These are phyloP conservation scores for Schizosaccharomyces cryophilus DNA, from an alignment of 805 yeast genomes.

Conservation along the genomic window DNA sequence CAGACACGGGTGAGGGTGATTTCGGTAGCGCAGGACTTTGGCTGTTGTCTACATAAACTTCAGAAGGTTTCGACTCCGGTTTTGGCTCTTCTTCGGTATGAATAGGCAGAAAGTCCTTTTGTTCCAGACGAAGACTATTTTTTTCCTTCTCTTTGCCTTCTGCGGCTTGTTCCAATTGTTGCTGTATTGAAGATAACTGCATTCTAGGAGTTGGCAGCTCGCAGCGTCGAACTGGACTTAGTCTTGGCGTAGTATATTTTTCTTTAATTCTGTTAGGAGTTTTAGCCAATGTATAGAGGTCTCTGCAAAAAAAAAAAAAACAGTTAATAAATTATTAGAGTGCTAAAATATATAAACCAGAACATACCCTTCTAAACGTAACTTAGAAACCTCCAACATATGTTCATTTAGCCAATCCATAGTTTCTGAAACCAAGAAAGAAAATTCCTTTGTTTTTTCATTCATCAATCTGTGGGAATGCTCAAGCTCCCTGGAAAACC, in stretches of 20 bases:
- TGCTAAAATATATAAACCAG: too few species aligned
- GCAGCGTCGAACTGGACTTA: background rate
- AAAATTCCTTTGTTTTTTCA: background rate
- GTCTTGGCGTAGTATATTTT: background rate
- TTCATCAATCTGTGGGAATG: background rate
- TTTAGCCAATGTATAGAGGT: background rate
- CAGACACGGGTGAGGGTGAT: too few species aligned
- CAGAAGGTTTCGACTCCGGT: background rate
- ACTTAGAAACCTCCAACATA: background rate
- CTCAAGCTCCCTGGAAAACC: background rate
- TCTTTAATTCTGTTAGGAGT: background rate
- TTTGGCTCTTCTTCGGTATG: background rate
- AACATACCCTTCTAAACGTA: background rate
- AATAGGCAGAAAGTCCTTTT: background rate
- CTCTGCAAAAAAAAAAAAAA: background rate
- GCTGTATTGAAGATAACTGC: background rate
- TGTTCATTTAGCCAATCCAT: slow-evolving; percentile 1
- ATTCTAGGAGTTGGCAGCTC: background rate
- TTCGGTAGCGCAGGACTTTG: background rate
- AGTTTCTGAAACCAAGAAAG: background rate
- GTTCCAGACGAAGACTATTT: background rate
- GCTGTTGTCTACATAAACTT: background rate
- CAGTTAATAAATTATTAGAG: background rate
- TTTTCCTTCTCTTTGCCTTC: too few species aligned
- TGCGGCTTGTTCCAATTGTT: background rate